phyloP scores from a whole-genome alignment of 257 asterid genomes.

The Solanum megistacrolobum region DNA sequence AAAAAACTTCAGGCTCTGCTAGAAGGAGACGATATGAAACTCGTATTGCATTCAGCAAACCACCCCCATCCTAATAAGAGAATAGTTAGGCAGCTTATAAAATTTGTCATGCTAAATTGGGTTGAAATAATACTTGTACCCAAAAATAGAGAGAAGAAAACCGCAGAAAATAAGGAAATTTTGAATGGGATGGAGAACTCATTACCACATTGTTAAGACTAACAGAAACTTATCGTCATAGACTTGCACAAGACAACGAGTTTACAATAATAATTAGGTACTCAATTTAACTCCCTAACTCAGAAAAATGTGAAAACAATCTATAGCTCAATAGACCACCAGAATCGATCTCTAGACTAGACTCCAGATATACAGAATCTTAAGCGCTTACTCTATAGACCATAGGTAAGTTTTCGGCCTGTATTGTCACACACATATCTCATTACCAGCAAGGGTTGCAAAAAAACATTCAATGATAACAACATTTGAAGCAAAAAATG shows the following conservation, averaged over 20 bases:
- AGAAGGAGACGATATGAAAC: conserved; percentile 62
- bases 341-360: background rate
- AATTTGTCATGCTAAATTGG: background rate
- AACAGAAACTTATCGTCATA: background rate
- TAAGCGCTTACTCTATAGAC: background rate
- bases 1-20: conserved; percentile 53
- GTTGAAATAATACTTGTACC: background rate
- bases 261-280: background rate
- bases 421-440: background rate
- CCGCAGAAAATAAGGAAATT: background rate
- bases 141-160: background rate
- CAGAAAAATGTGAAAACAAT: background rate
- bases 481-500: background rate
- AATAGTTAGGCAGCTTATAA: conserved; percentile 1
- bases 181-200: background rate
- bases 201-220: background rate
- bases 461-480: background rate
- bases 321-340: background rate
- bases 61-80: conserved; percentile 35
- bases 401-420: background rate
- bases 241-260: background rate
- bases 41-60: conserved; percentile 44
- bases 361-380: background rate
- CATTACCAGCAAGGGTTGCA: background rate
- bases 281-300: background rate